phyloP scores from a whole-genome alignment of 495 filamentous ascomycete species.

The Cercophora sp. region DNA sequence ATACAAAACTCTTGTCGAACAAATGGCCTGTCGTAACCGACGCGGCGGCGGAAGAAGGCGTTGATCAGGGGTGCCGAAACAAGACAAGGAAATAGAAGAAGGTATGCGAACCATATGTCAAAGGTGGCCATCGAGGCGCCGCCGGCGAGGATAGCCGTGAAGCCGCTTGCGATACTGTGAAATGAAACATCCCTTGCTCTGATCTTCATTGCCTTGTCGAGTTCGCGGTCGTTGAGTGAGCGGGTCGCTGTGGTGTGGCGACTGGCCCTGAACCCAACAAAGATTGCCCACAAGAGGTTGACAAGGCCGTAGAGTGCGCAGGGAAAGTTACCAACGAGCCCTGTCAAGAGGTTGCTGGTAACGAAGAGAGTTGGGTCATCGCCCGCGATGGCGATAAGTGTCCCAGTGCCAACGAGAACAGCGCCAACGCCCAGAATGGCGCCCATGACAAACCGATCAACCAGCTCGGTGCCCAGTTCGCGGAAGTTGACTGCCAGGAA shows the following conservation, averaged over 20 bases:
- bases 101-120: conserved; percentile 48
- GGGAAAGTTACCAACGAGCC: conserved; percentile 46
- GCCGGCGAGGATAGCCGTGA: conserved; percentile 46
- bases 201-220: conserved; percentile 25
- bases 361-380: conserved; percentile 36
- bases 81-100: conserved; percentile 47
- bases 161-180: conserved; percentile 38
- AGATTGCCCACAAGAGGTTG: conserved; percentile 45
- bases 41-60: too few species aligned
- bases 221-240: conserved; percentile 13
- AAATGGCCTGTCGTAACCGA: too few species aligned
- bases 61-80: conserved; percentile 40
- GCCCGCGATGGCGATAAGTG: conserved; percentile 49
- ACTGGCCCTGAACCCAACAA: conserved; percentile 35
- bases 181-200: conserved; percentile 38
- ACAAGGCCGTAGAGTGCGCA: conserved; percentile 41
- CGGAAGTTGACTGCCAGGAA: conserved; percentile 37
- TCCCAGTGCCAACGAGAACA: conserved; percentile 45
- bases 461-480: conserved; percentile 43
- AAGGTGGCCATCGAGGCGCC: conserved; percentile 48
- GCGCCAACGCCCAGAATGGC: conserved; percentile 42
- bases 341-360: conserved; percentile 47
- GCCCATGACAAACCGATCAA: conserved; percentile 51
- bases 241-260: conserved; percentile 25
- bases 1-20: too few species aligned